Conservation (phyloP, 805 yeast genomes). For the Priceomyces castillae region DNA sequence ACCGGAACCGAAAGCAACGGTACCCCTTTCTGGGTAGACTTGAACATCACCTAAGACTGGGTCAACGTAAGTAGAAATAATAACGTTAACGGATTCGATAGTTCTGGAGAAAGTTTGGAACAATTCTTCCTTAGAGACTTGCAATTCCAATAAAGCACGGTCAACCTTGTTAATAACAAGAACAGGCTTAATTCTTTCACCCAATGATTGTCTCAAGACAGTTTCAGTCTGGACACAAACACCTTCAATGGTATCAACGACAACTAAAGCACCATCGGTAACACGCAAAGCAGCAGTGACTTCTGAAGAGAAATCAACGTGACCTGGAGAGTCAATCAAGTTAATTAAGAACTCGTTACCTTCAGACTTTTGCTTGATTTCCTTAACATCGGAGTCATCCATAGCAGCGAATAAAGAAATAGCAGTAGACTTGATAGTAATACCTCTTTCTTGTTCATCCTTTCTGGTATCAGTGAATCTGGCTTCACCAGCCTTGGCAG, state of each 20-base stretch:
- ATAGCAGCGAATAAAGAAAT: conserved; percentile 91
- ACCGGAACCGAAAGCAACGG: conserved; percentile 99
- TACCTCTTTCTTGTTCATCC: conserved; percentile 99
- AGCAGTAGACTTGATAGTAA: conserved; percentile 98
- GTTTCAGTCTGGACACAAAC: conserved; percentile 99
- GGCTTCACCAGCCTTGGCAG: conserved; percentile 99
- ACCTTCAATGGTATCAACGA: conserved; percentile 99
- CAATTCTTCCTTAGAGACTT: conserved; percentile 97
- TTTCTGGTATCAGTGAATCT: conserved; percentile 99
- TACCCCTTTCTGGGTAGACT: conserved; percentile 98
- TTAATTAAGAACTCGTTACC: conserved; percentile 96
- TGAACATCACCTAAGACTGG: conserved; percentile 90
- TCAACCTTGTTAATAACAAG: conserved; percentile 98
- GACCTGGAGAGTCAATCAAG: conserved; percentile 99
- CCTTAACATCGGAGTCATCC: conserved; percentile 80
- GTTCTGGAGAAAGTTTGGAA: conserved; percentile 98
- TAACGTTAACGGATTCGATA: conserved; percentile 98
- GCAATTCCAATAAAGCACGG: conserved; percentile 98
- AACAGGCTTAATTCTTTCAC: conserved; percentile 99
- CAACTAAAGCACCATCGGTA: conserved; percentile 99
- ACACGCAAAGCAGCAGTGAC: conserved; percentile 99
- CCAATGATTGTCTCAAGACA: conserved; percentile 97
- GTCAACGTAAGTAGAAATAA: conserved; percentile 93
- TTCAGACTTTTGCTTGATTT: conserved; percentile 85
- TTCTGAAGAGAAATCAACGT: conserved; percentile 99